Base-by-base conservation (phyloP, 2,329 filamentous ascomycete genomes). In the Daldinia eschscholtzii region DNA sequence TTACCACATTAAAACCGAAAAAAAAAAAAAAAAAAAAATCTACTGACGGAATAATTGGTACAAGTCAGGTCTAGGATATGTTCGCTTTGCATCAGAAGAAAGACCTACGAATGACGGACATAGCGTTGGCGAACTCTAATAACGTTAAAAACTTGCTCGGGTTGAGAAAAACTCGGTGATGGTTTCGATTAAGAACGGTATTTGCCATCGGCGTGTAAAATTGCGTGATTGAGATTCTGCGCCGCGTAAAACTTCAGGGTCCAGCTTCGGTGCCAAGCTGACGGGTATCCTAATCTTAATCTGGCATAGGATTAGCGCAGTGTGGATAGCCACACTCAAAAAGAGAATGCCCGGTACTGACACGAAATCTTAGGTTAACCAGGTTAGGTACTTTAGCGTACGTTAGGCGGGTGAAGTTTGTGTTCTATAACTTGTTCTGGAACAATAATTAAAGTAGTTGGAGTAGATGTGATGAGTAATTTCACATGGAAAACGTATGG, bases 161-260 rank as follows among this genome's bases (percentile, higher is more conserved):
- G 50, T 42, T 12, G 41, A 23, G 20, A 20, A 59, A 37, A 59
- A 30, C 30, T 44, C 58, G 41, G 30, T 37, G 42, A 70, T 35
- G 26, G 55, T 64, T 64, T 48, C 55, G 56, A 15, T 23, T 35
- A 35, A 35, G 33, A 35, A 61, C 42, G 53, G 28, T n/a, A 28
- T 65, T 68, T 59, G 48, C 42, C 50, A 67, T 58, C 58, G 18
- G 18, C 37, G 33, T 41, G 41, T n/a, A 64, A 68, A 65, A 70
- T 70, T 70, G 68, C 68, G 68, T 70, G 68, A 70, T 70, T 55
- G 59, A 61, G 12, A 46, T 28, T 26, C 41, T 55, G 41, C 59
- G 35, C 37, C 48, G 42, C 57, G 44, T 53, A 53, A 50, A 50
- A 30, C 46, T 12, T 39, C 35, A 39, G 35, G 35, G 35, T 33